Evolutionary conservation across 169 alveolate genomes (phyloP).

Genomic region (Plasmodium malariae): DNA sequence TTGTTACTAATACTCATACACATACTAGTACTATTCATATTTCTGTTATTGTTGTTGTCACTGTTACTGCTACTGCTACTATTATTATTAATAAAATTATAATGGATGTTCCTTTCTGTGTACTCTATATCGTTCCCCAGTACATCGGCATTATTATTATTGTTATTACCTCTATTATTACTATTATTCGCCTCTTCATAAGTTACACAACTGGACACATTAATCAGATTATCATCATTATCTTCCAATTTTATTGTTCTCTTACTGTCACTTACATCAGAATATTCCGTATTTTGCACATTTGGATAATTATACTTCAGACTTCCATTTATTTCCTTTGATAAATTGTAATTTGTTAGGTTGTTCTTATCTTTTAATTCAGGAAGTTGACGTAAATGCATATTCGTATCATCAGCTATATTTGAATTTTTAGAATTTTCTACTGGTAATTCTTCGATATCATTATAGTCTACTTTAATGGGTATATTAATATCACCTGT

Average conservation of each 20-base stretch:
- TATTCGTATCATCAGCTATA: background rate
- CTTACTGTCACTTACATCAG: too few relatives aligned
- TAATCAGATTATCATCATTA: too few relatives aligned
- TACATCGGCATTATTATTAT: background rate
- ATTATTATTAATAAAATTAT: too few relatives aligned
- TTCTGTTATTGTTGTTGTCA: background rate
- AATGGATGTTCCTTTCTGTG: too few relatives aligned
- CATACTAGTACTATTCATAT: background rate
- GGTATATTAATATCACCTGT: too few relatives aligned
- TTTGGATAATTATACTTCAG: too few relatives aligned
- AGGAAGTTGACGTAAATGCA: background rate
- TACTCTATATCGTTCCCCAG: too few relatives aligned
- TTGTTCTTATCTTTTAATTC: background rate
- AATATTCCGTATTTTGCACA: too few relatives aligned
- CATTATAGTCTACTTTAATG: background rate
- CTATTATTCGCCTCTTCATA: background rate
- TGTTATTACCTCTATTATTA: background rate
- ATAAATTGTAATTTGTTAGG: background rate
- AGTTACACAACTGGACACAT: too few relatives aligned
- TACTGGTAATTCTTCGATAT: background rate
- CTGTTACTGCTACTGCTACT: background rate
- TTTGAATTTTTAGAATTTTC: background rate
- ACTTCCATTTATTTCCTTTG: background rate
- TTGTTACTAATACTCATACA: too few relatives aligned
- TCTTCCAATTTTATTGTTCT: too few relatives aligned